phyloP scores from a whole-genome alignment of 768 basidiomycete genomes.

The Coprinopsis strossmayeri region DNA sequence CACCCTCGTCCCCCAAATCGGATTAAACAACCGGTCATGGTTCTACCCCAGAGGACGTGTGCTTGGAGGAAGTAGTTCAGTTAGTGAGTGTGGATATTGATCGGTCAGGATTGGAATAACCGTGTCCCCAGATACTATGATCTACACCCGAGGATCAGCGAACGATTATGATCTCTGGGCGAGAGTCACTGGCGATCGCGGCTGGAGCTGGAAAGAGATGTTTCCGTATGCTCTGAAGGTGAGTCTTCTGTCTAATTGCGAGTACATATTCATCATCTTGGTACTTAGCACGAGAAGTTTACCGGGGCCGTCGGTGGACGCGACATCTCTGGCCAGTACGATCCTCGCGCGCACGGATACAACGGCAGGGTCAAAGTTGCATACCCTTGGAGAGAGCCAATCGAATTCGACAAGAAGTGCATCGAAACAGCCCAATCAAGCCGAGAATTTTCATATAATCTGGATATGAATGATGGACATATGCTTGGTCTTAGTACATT shows the following conservation, averaged over 20 bases:
- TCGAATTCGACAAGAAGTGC: conserved; percentile 23
- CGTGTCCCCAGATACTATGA: conserved; percentile 16
- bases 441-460: conserved; percentile 23
- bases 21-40: conserved; percentile 16
- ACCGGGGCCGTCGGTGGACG: conserved; percentile 17
- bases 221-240: conserved; percentile 17
- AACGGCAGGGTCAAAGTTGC: conserved; percentile 21
- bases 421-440: conserved; percentile 27
- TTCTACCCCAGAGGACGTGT: conserved; percentile 19
- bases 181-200: conserved; percentile 14
- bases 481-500: conserved; percentile 11
- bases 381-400: conserved; percentile 19
- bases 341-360: conserved; percentile 24
- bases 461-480: conserved; percentile 10
- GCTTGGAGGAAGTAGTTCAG: conserved; percentile 23
- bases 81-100: conserved; percentile 15
- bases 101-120: background rate
- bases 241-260: conserved; percentile 14
- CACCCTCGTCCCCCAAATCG: conserved; percentile 19
- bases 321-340: conserved; percentile 23
- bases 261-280: background rate
- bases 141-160: conserved; percentile 17
- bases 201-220: conserved; percentile 21
- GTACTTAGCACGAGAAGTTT: conserved; percentile 14
- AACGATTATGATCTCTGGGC: conserved; percentile 20